phyloP scores from a whole-genome alignment of 2,329 filamentous ascomycete genomes.

The Clonostachys sp. region DNA sequence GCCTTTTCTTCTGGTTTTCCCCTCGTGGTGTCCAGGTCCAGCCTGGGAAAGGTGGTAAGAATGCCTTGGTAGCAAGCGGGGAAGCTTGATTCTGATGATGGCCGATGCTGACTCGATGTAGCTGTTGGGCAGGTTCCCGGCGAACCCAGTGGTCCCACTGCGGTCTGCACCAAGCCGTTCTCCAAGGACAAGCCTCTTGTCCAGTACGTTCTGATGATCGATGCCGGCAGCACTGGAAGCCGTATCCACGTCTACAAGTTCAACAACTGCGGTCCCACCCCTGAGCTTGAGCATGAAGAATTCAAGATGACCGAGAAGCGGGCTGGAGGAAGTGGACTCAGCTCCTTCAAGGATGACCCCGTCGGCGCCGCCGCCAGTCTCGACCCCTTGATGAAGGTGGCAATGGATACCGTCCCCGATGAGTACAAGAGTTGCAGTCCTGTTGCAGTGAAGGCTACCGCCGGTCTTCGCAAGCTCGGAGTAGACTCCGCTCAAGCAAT shows the following conservation, averaged over 20 bases:
- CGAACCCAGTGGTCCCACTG: constrained; percentile 61
- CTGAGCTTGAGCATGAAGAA: constrained; percentile 85
- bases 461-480: constrained; percentile 84
- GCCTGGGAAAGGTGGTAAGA: no score
- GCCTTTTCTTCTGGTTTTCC: constrained; percentile 60
- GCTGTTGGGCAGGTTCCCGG: constrained; percentile 36
- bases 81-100: constrained; percentile 5
- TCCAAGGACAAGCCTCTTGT: constrained; percentile 89
- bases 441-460: constrained; percentile 96
- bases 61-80: no score
- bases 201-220: constrained; percentile 98
- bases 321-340: constrained; percentile 65
- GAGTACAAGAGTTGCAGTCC: constrained; percentile 89
- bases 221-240: constrained; percentile 95
- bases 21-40: constrained; percentile 53
- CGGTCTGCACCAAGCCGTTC: constrained; percentile 76
- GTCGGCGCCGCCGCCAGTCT: constrained; percentile 85
- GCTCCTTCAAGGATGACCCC: constrained; percentile 81
- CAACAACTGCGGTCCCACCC: constrained; percentile 96
- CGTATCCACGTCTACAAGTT: constrained; percentile 98
- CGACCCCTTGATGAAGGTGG: constrained; percentile 81
- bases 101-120: constrained; percentile 25
- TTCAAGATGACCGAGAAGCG: constrained; percentile 92
- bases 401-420: constrained; percentile 79
- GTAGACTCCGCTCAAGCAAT: constrained; percentile 77